Percentiles rank a stretch among this genome's conserved stretches.
Conservation (phyloP, 805 yeast genomes). For the Pichia phayaonensis region DNA sequence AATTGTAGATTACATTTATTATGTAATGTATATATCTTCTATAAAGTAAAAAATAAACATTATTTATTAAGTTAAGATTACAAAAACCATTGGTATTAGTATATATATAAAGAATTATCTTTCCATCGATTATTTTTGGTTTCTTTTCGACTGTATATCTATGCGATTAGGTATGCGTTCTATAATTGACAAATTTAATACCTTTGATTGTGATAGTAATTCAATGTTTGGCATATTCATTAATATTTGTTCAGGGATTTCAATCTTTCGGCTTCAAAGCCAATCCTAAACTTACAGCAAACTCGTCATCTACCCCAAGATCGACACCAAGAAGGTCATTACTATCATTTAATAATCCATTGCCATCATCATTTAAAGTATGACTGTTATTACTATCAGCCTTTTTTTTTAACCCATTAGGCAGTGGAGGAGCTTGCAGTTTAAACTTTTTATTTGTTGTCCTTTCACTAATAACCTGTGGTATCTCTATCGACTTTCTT, state of each 20-base stretch:
- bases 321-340: neutral
- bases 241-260: neutral
- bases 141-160: neutral
- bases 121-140: neutral
- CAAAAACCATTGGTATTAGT: neutral
- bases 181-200: too few relatives aligned
- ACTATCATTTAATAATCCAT: neutral
- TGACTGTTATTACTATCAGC: neutral
- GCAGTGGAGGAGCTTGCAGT: constrained; percentile 6
- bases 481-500: neutral
- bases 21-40: neutral
- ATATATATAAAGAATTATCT: neutral
- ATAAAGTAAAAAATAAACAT: neutral
- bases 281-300: neutral
- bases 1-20: too few relatives aligned
- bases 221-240: neutral
- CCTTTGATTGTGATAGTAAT: too few relatives aligned
- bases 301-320: neutral
- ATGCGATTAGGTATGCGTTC: neutral
- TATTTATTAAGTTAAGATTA: neutral
- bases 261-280: neutral
- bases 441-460: constrained; percentile 4
- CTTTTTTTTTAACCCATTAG: neutral
- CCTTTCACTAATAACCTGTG: constrained; percentile 1
- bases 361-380: neutral